A percentile compares a stretch with the other conserved stretches of the same genome.
Evolutionary conservation across 129 eudicot genomes (phyloP).

Genomic region (Flaveria brownii): DNA sequence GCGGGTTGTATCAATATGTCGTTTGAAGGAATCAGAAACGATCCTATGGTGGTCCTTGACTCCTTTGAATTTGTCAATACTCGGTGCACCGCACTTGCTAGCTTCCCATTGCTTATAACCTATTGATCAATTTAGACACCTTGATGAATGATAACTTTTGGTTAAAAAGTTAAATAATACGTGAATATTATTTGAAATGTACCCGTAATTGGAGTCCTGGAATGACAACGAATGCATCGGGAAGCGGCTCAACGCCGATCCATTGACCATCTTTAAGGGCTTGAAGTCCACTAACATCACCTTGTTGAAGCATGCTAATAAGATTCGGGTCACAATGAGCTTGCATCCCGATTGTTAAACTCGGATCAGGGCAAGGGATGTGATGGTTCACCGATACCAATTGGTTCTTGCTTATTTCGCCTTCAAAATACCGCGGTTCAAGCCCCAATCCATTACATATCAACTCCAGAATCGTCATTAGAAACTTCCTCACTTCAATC

Average conservation of each 20-base stretch:
- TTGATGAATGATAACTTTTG: not conserved
- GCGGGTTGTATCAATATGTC: constrained; percentile 48
- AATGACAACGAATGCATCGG: constrained; percentile 57
- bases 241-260: constrained; percentile 57
- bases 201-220: constrained; percentile 42
- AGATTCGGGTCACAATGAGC: constrained; percentile 74
- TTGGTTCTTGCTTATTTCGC: constrained; percentile 41
- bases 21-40: constrained; percentile 49
- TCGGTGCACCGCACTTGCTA: constrained; percentile 55
- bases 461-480: constrained; percentile 47
- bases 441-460: constrained; percentile 63
- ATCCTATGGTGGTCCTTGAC: constrained; percentile 56
- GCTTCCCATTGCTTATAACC: constrained; percentile 67
- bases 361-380: constrained; percentile 73
- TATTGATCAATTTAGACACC: constrained; percentile 13
- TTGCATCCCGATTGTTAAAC: constrained; percentile 69
- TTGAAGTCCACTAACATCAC: constrained; percentile 63
- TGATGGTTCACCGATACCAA: constrained; percentile 66
- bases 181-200: not conserved
- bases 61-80: constrained; percentile 48
- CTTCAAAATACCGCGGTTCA: constrained; percentile 45
- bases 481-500: constrained; percentile 43
- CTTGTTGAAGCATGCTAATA: constrained; percentile 61
- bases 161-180: not conserved
- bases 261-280: constrained; percentile 56